Base-by-base conservation (phyloP, 1,284 basidiomycete species). In the Anthracocystis walkeri region DNA sequence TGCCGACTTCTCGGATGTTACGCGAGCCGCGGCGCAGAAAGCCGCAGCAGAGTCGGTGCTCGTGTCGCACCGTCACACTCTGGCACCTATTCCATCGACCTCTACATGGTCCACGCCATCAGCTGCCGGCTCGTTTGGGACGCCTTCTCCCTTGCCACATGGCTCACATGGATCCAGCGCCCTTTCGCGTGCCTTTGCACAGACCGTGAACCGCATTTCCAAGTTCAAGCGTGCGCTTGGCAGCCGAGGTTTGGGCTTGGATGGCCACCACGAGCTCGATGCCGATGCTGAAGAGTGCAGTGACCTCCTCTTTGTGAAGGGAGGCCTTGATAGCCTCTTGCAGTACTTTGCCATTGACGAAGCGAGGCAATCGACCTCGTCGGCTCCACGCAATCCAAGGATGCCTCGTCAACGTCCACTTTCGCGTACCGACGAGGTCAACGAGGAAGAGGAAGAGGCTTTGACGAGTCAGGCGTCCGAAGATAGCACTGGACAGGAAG, bases 181-280 rank as follows among this genome's bases (percentile, higher is more conserved):
- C 0, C 86, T 93, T 27, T 92, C 92, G 0, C 88, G 91, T 4
- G 92, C 89, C 12, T 89, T 94, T 53, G 91, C 92, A 46, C 92
- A 91, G 85, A 93, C 92, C 1, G 91, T 93, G 53, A 91, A 92
- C 2, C 89, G 91, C 4, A 86, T 94, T 16, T 92, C 93, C 8
- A 87, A 91, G n/a, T 93, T 92, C 91, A 92, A 89, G 75, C 89
- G 92, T 3, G 92, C 92, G 14, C 83, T 93, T 49, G 64, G 60
- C 20, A 68, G 31, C 29, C 74, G 63, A 8, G 63, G 65, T 35
- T 38, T 69, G 6, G 62, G 58, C 54, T 31, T 61, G 23, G 65
- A 79, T 25, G 46, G 50, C 2, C 21, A 55, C 35, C 21, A 66
- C 29, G 79, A 77, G 23, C 57, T 77, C 41, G 75, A 81, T 20